These are phyloP conservation scores for Colletotrichum caudatum DNA, from an alignment of 2,329 filamentous ascomycete species.

Conservation along the genomic window DNA sequence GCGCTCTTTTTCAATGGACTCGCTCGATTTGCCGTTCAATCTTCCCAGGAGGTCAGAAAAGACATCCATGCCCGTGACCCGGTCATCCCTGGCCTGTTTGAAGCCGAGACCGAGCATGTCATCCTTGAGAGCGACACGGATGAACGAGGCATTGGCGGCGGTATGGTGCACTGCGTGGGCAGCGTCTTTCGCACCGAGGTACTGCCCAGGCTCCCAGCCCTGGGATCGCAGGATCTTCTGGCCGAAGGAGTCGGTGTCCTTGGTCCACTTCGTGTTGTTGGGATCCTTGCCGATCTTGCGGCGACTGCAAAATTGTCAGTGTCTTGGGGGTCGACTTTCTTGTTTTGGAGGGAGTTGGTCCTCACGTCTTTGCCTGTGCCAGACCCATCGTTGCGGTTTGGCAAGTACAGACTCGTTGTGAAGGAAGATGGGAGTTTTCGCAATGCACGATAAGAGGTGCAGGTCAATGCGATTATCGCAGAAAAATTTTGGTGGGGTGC, in stretches of 20 bases:
- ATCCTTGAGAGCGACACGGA: constrained; percentile 87
- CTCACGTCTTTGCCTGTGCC: constrained; percentile 40
- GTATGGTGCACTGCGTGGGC: constrained; percentile 82
- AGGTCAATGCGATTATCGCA: constrained; percentile 33
- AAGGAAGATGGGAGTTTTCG: constrained; percentile 30
- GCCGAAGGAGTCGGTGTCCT: constrained; percentile 84
- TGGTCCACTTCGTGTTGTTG: constrained; percentile 94
- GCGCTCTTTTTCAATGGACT: constrained; percentile 77
- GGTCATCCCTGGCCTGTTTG: constrained; percentile 77
- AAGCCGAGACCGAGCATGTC: constrained; percentile 92
- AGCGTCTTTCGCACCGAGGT: constrained; percentile 82
- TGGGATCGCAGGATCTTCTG: constrained; percentile 89
- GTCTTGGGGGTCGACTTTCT: background rate
- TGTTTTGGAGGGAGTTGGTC: background rate
- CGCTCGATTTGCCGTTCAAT: constrained; percentile 87
- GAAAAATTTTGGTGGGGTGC: constrained; percentile 42
- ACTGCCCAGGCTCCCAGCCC: constrained; percentile 90
- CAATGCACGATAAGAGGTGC: constrained; percentile 33
- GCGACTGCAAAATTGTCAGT: constrained; percentile 46
- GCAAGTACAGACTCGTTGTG: constrained; percentile 16
- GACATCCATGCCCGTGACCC: constrained; percentile 86
- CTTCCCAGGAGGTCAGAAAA: constrained; percentile 89
- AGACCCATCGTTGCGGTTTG: constrained; percentile 42
- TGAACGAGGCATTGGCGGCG: constrained; percentile 84
- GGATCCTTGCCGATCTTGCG: constrained; percentile 89